A percentile compares a stretch with the other conserved stretches of the same genome.
Evolutionary conservation across 2,329 filamentous ascomycete species (phyloP).

Genomic region (Lecanicillium sp.): DNA sequence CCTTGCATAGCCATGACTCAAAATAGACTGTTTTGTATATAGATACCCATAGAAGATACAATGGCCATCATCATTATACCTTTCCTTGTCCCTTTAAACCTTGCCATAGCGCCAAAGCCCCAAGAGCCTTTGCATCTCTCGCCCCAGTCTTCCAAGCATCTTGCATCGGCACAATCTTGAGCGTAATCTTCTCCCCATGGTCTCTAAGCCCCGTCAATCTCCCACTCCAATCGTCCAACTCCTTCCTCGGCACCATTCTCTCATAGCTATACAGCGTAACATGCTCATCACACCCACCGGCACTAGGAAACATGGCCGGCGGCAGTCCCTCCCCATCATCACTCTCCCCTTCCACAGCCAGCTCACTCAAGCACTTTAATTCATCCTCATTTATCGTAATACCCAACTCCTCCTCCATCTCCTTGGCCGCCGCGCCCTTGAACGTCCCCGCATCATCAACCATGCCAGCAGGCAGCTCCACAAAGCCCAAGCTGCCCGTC

Average conservation of each 20-base stretch:
- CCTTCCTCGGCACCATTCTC: constrained; percentile 37
- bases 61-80: constrained; percentile 19
- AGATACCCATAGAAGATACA: constrained; percentile 4
- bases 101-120: constrained; percentile 51
- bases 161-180: constrained; percentile 48
- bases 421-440: constrained; percentile 47
- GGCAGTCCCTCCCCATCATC: constrained; percentile 28
- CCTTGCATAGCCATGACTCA: neutral
- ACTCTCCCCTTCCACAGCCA: constrained; percentile 27
- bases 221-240: constrained; percentile 47
- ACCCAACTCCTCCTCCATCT: constrained; percentile 54
- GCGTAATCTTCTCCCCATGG: constrained; percentile 52
- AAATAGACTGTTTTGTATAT: neutral
- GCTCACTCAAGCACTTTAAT: constrained; percentile 42
- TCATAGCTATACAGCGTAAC: constrained; percentile 51
- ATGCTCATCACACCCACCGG: constrained; percentile 53
- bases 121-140: constrained; percentile 51
- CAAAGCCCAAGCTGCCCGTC: constrained; percentile 43
- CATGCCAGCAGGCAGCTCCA: constrained; percentile 52
- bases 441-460: constrained; percentile 46
- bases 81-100: constrained; percentile 40
- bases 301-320: constrained; percentile 46
- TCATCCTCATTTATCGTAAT: constrained; percentile 39
- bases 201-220: constrained; percentile 48
- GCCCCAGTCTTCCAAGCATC: constrained; percentile 50